These are phyloP conservation scores for Nicotiana knightiana DNA, from an alignment of 257 asterid species.

Conservation along the genomic window DNA sequence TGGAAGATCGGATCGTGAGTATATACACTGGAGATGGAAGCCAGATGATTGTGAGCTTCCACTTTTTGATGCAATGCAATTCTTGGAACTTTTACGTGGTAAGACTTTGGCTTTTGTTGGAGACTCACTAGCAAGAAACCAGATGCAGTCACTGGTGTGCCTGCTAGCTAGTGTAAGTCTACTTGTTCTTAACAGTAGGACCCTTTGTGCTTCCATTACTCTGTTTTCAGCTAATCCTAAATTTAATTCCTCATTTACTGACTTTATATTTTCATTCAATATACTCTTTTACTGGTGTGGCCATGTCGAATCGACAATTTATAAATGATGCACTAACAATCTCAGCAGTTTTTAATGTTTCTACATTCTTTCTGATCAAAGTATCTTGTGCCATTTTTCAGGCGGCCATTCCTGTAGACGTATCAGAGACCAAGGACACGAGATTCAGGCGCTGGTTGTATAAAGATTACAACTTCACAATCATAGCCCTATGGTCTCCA, in stretches of 20 bases:
- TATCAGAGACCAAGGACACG: slow-evolving; percentile 2
- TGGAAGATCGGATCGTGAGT: slow-evolving; percentile 20
- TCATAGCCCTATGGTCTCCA: slow-evolving; percentile 19
- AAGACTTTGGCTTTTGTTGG: slow-evolving; percentile 26
- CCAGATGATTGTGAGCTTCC: slow-evolving; percentile 25
- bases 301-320: too few relatives aligned
- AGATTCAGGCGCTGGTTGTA: slow-evolving; percentile 22
- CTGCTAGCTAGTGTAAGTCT: slow-evolving; percentile 20
- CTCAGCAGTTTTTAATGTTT: not conserved
- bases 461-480: slow-evolving; percentile 16
- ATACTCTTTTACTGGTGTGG: too few relatives aligned
- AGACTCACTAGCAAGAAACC: slow-evolving; percentile 24
- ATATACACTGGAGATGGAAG: slow-evolving; percentile 24
- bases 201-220: not conserved
- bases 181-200: not conserved
- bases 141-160: slow-evolving; percentile 27
- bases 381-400: not conserved
- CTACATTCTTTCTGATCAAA: not conserved
- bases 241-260: not conserved
- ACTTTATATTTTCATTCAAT: not conserved
- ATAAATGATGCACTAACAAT: too few relatives aligned
- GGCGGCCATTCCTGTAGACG: slow-evolving; percentile 13
- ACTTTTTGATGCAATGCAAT: slow-evolving; percentile 13
- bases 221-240: not conserved
- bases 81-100: slow-evolving; percentile 20